Evolutionary conservation across 78 protist species (phyloP).

Genomic region (Isochrysis galbana): DNA sequence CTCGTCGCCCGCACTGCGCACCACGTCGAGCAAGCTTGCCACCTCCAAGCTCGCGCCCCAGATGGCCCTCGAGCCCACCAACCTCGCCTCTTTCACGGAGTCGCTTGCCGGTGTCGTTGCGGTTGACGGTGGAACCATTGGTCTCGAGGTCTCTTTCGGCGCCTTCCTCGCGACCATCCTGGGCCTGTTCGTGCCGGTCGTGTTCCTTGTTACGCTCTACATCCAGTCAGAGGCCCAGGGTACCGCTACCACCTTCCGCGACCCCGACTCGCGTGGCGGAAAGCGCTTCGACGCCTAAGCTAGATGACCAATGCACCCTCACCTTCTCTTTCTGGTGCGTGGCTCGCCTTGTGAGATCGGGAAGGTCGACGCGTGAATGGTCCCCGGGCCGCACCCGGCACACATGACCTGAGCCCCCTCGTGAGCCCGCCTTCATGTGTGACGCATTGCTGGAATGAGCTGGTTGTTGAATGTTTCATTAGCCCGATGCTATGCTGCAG

Average conservation of each 20-base stretch:
- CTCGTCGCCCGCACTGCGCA: neutral
- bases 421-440: too few relatives aligned
- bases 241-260: constrained; percentile 13
- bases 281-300: neutral
- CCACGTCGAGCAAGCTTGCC: neutral
- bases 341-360: too few relatives aligned
- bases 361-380: too few relatives aligned
- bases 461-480: too few relatives aligned
- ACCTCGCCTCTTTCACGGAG: neutral
- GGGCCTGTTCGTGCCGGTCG: constrained; percentile 41
- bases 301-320: too few relatives aligned
- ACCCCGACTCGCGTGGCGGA: neutral
- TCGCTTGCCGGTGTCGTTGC: constrained; percentile 17
- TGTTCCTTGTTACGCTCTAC: constrained; percentile 40
- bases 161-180: constrained; percentile 44
- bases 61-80: constrained; percentile 11
- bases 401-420: too few relatives aligned
- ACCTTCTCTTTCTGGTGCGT: too few relatives aligned
- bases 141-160: constrained; percentile 30
- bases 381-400: too few relatives aligned
- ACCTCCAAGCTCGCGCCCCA: constrained; percentile 9
- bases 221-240: constrained; percentile 49
- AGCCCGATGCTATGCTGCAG: too few relatives aligned
- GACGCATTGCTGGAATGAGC: too few relatives aligned
- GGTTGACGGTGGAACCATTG: constrained; percentile 10